These are phyloP conservation scores for Colletotrichum costaricense DNA, from an alignment of 2,329 filamentous ascomycete genomes.

Conservation along the genomic window DNA sequence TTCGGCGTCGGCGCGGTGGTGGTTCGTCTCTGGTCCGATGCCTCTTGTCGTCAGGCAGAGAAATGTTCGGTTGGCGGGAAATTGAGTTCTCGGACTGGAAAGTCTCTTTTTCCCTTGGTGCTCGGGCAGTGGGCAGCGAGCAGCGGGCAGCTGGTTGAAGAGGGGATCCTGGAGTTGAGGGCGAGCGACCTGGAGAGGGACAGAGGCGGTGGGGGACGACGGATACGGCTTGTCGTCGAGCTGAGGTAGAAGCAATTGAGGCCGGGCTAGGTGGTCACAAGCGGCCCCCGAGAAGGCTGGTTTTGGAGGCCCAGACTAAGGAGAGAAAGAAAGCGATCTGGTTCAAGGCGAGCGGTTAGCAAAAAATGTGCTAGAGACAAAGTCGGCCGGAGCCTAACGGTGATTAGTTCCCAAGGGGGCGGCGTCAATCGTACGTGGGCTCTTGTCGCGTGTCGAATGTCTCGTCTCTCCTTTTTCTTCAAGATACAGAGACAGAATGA, in stretches of 20 bases:
- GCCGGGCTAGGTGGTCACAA: not conserved
- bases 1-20: not conserved
- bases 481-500: slow-evolving; percentile 17
- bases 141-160: not conserved
- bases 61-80: not conserved
- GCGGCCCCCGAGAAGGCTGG: not conserved
- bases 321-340: slow-evolving; percentile 13
- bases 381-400: slow-evolving; percentile 25
- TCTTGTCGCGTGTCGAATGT: slow-evolving; percentile 5
- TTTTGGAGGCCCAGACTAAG: not conserved
- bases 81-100: not conserved
- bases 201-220: slow-evolving; percentile 13
- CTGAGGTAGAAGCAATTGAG: not conserved
- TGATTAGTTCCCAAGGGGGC: slow-evolving; percentile 17
- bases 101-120: not conserved
- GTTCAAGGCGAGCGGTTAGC: slow-evolving; percentile 17
- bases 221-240: slow-evolving; percentile 11
- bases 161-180: slow-evolving; percentile 14
- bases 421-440: slow-evolving; percentile 18
- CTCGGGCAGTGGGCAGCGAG: not conserved
- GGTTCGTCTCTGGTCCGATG: not conserved
- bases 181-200: not conserved
- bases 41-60: not conserved
- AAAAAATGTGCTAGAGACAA: not conserved
- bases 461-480: slow-evolving; percentile 19